Conservation (phyloP, 2,329 filamentous ascomycete genomes). For the Gnomoniopsis sp. region DNA sequence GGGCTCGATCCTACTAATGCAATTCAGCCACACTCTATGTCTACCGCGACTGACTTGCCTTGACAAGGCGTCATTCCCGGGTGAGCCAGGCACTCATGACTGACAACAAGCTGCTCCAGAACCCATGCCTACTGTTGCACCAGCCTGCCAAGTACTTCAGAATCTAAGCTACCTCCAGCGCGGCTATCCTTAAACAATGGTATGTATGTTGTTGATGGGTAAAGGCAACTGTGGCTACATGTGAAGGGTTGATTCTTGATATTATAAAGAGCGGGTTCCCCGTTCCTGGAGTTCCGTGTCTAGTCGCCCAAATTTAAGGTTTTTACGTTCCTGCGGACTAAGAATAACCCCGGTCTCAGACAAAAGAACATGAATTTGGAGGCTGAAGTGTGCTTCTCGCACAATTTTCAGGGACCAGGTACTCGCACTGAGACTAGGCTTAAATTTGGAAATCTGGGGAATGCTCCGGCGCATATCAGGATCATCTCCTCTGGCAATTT, state of each 20-base stretch:
- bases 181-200: not conserved
- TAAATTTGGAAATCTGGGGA: not conserved
- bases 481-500: not conserved
- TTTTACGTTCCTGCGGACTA: no score
- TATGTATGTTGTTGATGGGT: not conserved
- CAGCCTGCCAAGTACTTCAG: not conserved
- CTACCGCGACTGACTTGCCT: not conserved
- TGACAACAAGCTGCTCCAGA: not conserved
- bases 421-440: not conserved
- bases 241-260: no score
- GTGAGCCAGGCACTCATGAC: not conserved
- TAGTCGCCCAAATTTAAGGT: no score
- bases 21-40: not conserved
- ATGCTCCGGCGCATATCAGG: not conserved
- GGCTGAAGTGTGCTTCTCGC: not conserved
- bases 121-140: not conserved
- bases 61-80: not conserved
- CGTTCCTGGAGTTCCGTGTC: no score
- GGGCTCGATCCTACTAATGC: no score
- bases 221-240: no score
- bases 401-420: not conserved
- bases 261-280: no score
- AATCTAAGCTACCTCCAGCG: not conserved
- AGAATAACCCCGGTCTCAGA: not conserved
- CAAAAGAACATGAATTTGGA: not conserved